Percentiles rank a stretch among this genome's conserved stretches.
phyloP scores from a whole-genome alignment of 2,329 filamentous ascomycete species.

The Fusarium pilosicola region DNA sequence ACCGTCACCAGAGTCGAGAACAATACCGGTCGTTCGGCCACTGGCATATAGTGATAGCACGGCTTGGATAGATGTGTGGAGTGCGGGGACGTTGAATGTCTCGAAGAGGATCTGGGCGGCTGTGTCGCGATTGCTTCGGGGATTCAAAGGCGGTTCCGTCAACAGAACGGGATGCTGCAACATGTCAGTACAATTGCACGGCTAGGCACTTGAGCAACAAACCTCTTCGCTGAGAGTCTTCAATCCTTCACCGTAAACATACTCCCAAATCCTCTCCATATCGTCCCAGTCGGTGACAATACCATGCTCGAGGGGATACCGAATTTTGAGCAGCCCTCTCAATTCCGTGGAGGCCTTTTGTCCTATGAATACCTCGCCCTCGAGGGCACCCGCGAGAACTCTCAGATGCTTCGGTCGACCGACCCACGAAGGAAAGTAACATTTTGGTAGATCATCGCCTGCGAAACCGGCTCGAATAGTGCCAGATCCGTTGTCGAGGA shows the following conservation, averaged over 20 bases:
- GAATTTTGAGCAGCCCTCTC: constrained; percentile 92
- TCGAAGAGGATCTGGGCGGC: constrained; percentile 98
- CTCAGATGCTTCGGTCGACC: constrained; percentile 94
- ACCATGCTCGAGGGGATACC: constrained; percentile 94
- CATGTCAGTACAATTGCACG: constrained; percentile 26
- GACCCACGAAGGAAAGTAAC: constrained; percentile 97
- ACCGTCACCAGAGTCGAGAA: constrained; percentile 93
- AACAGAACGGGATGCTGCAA: constrained; percentile 86
- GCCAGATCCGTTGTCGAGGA: constrained; percentile 98
- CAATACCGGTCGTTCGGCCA: constrained; percentile 93
- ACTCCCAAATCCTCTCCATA: constrained; percentile 99
- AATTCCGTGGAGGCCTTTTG: constrained; percentile 88
- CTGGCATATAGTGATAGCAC: constrained; percentile 96
- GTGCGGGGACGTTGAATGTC: constrained; percentile 96
- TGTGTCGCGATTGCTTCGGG: constrained; percentile 92
- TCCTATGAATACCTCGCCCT: constrained; percentile 97
- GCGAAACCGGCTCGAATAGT: constrained; percentile 98
- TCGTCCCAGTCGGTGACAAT: constrained; percentile 99
- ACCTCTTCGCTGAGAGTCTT: constrained; percentile 98
- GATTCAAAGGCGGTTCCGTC: constrained; percentile 95
- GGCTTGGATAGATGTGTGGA: constrained; percentile 97
- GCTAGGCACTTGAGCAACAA: constrained; percentile 10
- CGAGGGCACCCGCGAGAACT: constrained; percentile 93
- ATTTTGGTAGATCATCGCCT: constrained; percentile 94
- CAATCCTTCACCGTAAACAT: constrained; percentile 94